Percentiles rank a stretch among this genome's conserved stretches.
These are phyloP conservation scores for Ceratocystis harringtonii DNA, from an alignment of 2,329 filamentous ascomycete genomes.

Conservation along the genomic window DNA sequence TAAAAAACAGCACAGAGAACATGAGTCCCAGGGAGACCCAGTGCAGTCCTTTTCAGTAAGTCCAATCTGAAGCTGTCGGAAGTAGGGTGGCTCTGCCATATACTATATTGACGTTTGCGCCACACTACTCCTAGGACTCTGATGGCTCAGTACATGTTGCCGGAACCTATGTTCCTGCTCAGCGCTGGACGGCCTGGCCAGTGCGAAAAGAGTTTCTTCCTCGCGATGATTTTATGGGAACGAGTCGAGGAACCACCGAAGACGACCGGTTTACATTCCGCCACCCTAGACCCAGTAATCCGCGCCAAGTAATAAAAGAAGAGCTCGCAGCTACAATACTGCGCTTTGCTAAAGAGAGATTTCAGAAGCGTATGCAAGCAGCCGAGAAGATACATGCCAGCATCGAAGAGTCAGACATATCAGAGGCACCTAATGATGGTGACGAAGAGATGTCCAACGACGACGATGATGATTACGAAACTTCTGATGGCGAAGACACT, in stretches of 20 bases:
- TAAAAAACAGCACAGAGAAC: conserved; percentile 16
- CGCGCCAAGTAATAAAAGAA: conserved; percentile 9
- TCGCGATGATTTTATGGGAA: conserved; percentile 3
- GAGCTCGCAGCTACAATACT: conserved; percentile 11
- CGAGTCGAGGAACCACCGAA: not conserved
- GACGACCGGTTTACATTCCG: not conserved
- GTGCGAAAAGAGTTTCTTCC: conserved; percentile 48
- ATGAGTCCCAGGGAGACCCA: conserved; percentile 20
- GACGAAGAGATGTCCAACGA: conserved; percentile 3
- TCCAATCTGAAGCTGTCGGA: not conserved
- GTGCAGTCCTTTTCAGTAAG: conserved; percentile 8
- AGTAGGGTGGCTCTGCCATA: not conserved
- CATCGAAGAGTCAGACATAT: conserved; percentile 11
- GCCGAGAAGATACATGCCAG: conserved; percentile 7
- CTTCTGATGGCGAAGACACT: not conserved
- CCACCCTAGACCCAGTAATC: not conserved
- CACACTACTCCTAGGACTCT: conserved; percentile 5
- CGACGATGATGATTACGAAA: not conserved
- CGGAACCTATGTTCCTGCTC: conserved; percentile 31
- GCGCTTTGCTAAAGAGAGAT: conserved; percentile 9
- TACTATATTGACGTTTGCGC: not conserved
- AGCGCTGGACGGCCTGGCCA: conserved; percentile 76
- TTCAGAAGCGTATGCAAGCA: not conserved
- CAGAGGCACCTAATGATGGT: not conserved
- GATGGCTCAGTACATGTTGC: conserved; percentile 2